Base-by-base conservation (phyloP, 2,329 filamentous ascomycete genomes). In the Verticillium nonalfalfae region DNA sequence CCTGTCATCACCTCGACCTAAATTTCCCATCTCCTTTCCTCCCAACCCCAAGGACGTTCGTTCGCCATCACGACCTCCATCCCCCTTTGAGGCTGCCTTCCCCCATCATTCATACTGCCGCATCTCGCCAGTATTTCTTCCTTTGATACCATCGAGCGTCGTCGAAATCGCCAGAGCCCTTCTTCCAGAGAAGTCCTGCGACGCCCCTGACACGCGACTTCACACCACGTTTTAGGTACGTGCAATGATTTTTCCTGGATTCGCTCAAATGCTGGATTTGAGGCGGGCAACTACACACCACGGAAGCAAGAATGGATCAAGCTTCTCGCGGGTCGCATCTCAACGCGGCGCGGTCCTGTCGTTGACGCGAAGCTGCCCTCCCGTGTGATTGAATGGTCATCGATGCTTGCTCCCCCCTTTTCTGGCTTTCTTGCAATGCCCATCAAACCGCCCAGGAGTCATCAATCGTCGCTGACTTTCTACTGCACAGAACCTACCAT, bases 141-240 rank as follows among this genome's bases (percentile, higher is more conserved):
- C 45, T 34, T 52, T 21, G 45, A 21, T 10, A 52, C 45, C 18
- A 21, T 9, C 45, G 9, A 52, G 45, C 45, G 45, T 18, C 45
- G 45, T 52, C 45, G 21, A 52, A 13, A 13, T 52, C 21, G 45
- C 45, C 45, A 52, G 45, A 52, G 10, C 13, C 45, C 45, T 52
- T 18, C 18, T 3, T 26, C 3, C 45, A 18, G 4, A n/a, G 45
- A 52, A 18, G 64, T 67, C 64, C 65, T 68, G 68, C 70, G 68
- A 69, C 71, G 67, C 69, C 68, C 66, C 69, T 69, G 69, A 74
- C 69, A 75, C 75, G 74, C 74, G 74, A 74, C 70, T 66, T 57
- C n/a, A 21, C 6, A 11, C 7, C 61, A 62, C 26, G 26, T 31
- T 66, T 60, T 64, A 62, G 66, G 71, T 70, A 69, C 60, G 69